phyloP scores from a whole-genome alignment of 257 asterid species.

The Dorcoceras hygrometricum region DNA sequence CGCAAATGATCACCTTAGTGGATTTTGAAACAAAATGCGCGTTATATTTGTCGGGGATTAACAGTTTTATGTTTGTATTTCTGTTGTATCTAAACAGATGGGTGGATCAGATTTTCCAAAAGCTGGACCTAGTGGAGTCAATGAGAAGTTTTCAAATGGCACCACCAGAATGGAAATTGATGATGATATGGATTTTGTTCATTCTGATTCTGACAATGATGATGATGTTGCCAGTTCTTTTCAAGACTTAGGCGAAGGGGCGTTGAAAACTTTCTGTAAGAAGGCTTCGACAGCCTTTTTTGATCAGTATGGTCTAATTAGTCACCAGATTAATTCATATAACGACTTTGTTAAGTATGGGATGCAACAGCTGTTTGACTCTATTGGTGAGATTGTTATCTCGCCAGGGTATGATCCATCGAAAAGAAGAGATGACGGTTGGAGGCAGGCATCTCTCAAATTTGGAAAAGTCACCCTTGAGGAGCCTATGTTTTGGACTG shows the following conservation, averaged over 20 bases:
- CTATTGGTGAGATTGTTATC: slow-evolving; percentile 65
- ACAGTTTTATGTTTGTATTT: background rate
- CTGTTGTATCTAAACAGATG: slow-evolving; percentile 29
- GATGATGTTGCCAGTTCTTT: slow-evolving; percentile 44
- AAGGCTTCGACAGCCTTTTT: slow-evolving; percentile 68
- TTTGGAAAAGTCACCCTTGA: slow-evolving; percentile 78
- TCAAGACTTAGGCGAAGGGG: slow-evolving; percentile 42
- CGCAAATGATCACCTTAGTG: background rate
- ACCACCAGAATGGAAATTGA: slow-evolving; percentile 44
- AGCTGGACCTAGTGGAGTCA: slow-evolving; percentile 45
- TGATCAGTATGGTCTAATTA: slow-evolving; percentile 68
- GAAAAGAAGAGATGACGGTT: slow-evolving; percentile 68
- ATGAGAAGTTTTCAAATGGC: slow-evolving; percentile 32
- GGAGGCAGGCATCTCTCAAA: slow-evolving; percentile 73
- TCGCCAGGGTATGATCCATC: slow-evolving; percentile 87
- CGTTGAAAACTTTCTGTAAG: slow-evolving; percentile 50
- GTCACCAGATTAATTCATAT: slow-evolving; percentile 84
- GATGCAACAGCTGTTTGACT: slow-evolving; percentile 65
- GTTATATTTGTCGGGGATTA: slow-evolving; percentile 4
- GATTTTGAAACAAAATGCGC: background rate
- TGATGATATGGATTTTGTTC: slow-evolving; percentile 37
- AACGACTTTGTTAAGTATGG: slow-evolving; percentile 68
- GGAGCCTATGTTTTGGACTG: slow-evolving; percentile 54
- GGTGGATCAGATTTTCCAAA: slow-evolving; percentile 36
- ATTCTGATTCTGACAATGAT: slow-evolving; percentile 51